Evolutionary conservation across 257 asterid species (phyloP).

Genomic region (Gynochthodes officinalis): DNA sequence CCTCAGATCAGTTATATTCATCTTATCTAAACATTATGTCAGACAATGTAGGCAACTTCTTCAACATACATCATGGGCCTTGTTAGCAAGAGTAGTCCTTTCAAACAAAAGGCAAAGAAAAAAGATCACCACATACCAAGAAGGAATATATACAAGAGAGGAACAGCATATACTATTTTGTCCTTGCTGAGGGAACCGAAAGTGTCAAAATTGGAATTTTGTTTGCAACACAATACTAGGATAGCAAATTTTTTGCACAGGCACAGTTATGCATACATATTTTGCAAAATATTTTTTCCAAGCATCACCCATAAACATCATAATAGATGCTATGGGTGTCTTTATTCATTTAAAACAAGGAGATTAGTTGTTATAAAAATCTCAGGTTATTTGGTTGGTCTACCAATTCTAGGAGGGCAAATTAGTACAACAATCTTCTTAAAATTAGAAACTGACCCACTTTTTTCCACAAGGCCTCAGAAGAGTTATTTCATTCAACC

Average conservation of each 20-base stretch:
- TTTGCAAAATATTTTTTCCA: neutral
- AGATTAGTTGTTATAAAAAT: neutral
- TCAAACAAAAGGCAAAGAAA: no score
- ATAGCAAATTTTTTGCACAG: no score
- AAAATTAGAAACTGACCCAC: neutral
- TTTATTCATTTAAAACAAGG: neutral
- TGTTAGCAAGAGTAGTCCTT: neutral
- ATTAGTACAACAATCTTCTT: neutral
- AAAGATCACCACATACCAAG: no score
- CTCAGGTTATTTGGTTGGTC: neutral
- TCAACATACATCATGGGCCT: conserved; percentile 22
- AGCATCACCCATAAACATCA: neutral
- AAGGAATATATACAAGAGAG: no score
- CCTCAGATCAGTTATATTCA: conserved; percentile 18
- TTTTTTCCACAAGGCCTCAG: conserved; percentile 16
- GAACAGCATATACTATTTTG: neutral
- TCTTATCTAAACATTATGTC: conserved; percentile 8
- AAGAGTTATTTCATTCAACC: conserved; percentile 6
- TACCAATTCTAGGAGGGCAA: neutral
- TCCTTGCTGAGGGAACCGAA: no score
- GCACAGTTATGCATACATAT: neutral
- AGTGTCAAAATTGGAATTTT: no score
- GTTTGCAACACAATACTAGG: no score
- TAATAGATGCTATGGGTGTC: neutral
- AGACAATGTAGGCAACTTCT: conserved; percentile 20